Conservation (phyloP, 2,329 filamentous ascomycete species). For the Rutstroemia sp. region DNA sequence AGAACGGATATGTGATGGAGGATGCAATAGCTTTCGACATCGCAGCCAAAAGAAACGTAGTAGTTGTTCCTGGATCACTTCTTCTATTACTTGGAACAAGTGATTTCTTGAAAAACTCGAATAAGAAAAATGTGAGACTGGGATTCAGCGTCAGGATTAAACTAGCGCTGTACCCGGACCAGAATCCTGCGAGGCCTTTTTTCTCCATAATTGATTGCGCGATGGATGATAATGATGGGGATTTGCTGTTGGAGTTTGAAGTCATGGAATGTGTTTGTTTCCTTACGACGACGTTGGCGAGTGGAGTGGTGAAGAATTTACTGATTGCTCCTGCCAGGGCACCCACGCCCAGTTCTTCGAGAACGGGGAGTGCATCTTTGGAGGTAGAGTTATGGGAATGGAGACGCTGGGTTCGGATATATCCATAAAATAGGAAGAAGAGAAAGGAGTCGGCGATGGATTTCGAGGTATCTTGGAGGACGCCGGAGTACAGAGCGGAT, state of each 20-base stretch:
- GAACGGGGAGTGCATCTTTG: constrained; percentile 42
- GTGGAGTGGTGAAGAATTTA: constrained; percentile 69
- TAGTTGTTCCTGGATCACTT: constrained; percentile 42
- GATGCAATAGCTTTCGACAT: constrained; percentile 72
- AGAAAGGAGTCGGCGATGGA: constrained; percentile 70
- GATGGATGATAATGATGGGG: constrained; percentile 43
- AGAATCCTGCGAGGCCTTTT: constrained; percentile 69
- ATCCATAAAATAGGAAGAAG: constrained; percentile 77
- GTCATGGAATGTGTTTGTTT: constrained; percentile 63
- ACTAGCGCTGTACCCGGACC: constrained; percentile 80
- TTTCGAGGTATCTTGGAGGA: constrained; percentile 57
- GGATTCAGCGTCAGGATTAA: constrained; percentile 79
- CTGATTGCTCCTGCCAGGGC: constrained; percentile 67
- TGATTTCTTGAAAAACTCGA: constrained; percentile 59
- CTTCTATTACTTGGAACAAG: constrained; percentile 47
- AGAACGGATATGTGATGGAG: constrained; percentile 75
- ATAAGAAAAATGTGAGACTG: constrained; percentile 76
- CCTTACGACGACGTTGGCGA: constrained; percentile 74
- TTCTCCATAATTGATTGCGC: constrained; percentile 56
- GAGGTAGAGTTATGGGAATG: constrained; percentile 31
- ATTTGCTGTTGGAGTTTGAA: constrained; percentile 26
- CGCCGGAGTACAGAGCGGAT: constrained; percentile 60
- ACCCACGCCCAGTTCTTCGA: constrained; percentile 70
- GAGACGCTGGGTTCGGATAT: constrained; percentile 33
- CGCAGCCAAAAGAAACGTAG: constrained; percentile 63